Evolutionary conservation across 75 land plant genomes (phyloP), one percentile per base, ranked within the genome.

Genomic region (Chamaecyparis obtusa): DNA sequence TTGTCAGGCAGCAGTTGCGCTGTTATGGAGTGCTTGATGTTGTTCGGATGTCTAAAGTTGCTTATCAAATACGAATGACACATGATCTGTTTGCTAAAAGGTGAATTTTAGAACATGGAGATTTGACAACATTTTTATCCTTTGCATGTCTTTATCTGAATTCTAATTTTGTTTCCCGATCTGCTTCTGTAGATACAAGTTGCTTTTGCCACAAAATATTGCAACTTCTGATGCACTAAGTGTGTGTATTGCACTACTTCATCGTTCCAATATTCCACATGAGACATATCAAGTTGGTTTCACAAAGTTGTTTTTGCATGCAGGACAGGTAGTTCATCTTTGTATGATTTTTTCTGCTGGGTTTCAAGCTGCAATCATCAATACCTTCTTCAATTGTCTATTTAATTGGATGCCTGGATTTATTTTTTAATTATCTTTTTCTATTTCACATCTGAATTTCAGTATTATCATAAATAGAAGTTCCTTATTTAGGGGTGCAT

Each of bases 211-310:
- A 85, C 90, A 91, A 72, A 90, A 78, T 84, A 89, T 92, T 86
- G 90, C 95, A 54, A 86, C 91, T 60, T 89, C 93, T 80, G 99
- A 97, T 87, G 93, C 93, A 44, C 91, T 98, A 17, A 94, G 95
- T 87, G 91, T 93, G 21, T 98, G 99, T 82, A 95, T 98, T 67
- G 95, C 99, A 43, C 94, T 98, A 86, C 95, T 98, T 88, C 95
- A 97, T 44, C 96, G 95, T 72, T 97, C 94, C 86, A 93, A 94
- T 54, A 94, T 98, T 81, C 86, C 94, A 83, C 96, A 96, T 39
- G 99, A 98, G 85, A 98, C 95, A 97, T 98, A 98, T 91, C 99
- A 95, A 94, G 99, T 98, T 93, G 99, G 99, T 14, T 92, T 94
- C 85, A 94, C 97, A 64, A 98, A 98, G 88, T 86, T 98, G 89